Evolutionary conservation across 352 stramenopile genomes (phyloP).

Genomic region (Lagenidium sp.): DNA sequence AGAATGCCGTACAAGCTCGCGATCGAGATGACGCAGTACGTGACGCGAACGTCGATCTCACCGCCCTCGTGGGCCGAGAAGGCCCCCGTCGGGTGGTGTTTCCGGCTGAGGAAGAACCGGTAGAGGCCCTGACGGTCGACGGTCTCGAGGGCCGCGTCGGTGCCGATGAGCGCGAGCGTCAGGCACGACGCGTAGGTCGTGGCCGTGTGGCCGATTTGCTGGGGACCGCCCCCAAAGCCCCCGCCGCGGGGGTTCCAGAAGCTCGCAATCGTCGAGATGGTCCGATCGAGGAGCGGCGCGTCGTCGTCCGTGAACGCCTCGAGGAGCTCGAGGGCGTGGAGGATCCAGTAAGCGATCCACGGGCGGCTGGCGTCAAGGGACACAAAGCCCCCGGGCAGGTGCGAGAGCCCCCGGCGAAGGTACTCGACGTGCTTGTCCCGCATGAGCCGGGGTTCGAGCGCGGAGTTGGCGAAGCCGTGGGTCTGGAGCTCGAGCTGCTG

Average conservation of each 20-base stretch:
- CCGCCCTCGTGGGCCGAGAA: conserved; percentile 98
- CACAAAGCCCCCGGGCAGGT: conserved; percentile 77
- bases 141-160: conserved; percentile 55
- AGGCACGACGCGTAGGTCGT: conserved; percentile 96
- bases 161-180: conserved; percentile 88
- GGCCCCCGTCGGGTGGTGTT: conserved; percentile 67
- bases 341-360: conserved; percentile 98
- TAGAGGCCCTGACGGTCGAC: conserved; percentile 84
- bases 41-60: conserved; percentile 94
- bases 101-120: conserved; percentile 86
- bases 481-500: conserved; percentile 83
- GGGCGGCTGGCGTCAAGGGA: conserved; percentile 92
- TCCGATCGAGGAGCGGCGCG: conserved; percentile 23
- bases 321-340: conserved; percentile 94
- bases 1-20: conserved; percentile 90
- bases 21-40: conserved; percentile 97
- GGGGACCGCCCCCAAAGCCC: conserved; percentile 93
- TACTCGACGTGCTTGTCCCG: conserved; percentile 79
- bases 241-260: conserved; percentile 60
- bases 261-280: conserved; percentile 48
- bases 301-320: conserved; percentile 50
- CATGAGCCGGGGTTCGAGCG: conserved; percentile 67
- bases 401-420: conserved; percentile 56
- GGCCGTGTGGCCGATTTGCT: conserved; percentile 78
- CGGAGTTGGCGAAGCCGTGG: conserved; percentile 68